Evolutionary conservation across 768 basidiomycete species (phyloP), one percentile per base, ranked within the genome.

Genomic region (Boletus sensibilis): DNA sequence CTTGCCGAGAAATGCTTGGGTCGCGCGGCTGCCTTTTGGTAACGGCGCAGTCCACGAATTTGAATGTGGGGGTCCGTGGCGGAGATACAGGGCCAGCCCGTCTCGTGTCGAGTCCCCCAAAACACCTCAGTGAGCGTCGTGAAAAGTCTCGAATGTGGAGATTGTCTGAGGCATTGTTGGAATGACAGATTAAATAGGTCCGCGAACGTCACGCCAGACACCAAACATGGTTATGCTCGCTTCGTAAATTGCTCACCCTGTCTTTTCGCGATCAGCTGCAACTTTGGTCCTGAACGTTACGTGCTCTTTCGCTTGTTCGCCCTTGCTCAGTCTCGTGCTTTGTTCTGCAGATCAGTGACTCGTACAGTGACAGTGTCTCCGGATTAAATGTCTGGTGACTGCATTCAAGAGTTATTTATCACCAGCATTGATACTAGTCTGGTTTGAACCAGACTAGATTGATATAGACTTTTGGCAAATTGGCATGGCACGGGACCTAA

Each of bases 11-110:
- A 61, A 62, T 34, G 55, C 51, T 20, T 56, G 18, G 45, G 16
- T 50, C 46, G 50, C 23, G 53, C 52, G 61, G 56, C 21, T 35
- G 46, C 53, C 53, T 16, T 50, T 52, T n/a, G n/a, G 54, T 31
- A 25, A 44, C 14, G 29, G 42, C 21, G 33, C 47, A 46, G 16
- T 25, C 37, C 42, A 39, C 29, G n/a, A 31, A 42, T 55, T 23
- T 53, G 20, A 39, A n/a, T 21, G 55, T 42, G 29, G 29, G 12
- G 33, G 37, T 46, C 18, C 43, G 13, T 38, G 21, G 34, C 48
- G 49, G 59, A 60, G 39, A 50, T 60, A 34, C 14, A 38, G 20
- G 16, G 23, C 38, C 42, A 13, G 21, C 41, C 51, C 41, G 14
- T 27, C 18, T 44, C 31, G 31, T 13, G 20, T 40, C 11, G 40